Conservation (phyloP, 1,284 basidiomycete genomes). For the Bjerkandera adusta region DNA sequence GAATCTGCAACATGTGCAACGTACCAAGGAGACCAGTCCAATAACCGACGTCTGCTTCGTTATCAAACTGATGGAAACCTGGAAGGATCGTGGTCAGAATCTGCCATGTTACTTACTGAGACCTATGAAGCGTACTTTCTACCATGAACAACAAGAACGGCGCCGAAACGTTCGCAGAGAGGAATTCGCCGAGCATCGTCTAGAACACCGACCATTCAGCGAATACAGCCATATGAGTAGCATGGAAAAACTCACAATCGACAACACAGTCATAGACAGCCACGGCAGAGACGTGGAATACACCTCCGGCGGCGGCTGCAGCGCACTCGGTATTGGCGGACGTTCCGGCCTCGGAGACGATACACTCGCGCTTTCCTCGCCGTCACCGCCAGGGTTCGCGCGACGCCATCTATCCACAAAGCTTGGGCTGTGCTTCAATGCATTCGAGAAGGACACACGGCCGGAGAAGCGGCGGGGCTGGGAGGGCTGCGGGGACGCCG, state of each 20-base stretch:
- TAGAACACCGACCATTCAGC: conserved; percentile 29
- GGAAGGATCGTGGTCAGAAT: neutral
- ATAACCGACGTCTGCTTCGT: conserved; percentile 78
- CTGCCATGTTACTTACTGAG: too few species aligned
- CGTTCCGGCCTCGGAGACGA: conserved; percentile 36
- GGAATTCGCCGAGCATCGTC: conserved; percentile 92
- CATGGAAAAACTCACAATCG: conserved; percentile 61
- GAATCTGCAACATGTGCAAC: conserved; percentile 13
- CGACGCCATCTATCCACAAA: conserved; percentile 24
- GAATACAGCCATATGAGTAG: neutral
- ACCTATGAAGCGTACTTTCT: conserved; percentile 50
- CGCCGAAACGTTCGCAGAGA: conserved; percentile 88
- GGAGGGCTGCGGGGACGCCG: neutral
- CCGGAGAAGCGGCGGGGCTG: conserved; percentile 16
- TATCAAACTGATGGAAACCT: conserved; percentile 65
- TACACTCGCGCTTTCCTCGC: conserved; percentile 21
- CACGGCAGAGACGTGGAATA: conserved; percentile 80
- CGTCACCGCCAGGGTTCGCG: conserved; percentile 19
- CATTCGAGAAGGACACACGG: conserved; percentile 26
- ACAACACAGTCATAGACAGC: conserved; percentile 89
- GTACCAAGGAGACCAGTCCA: conserved; percentile 82
- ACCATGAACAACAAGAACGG: conserved; percentile 94
- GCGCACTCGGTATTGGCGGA: conserved; percentile 73
- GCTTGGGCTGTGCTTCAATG: conserved; percentile 23
- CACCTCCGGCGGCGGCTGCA: conserved; percentile 58